Base-by-base conservation (phyloP, 192 early-diverging fungal genomes). In the Kickxella alabastrina region DNA sequence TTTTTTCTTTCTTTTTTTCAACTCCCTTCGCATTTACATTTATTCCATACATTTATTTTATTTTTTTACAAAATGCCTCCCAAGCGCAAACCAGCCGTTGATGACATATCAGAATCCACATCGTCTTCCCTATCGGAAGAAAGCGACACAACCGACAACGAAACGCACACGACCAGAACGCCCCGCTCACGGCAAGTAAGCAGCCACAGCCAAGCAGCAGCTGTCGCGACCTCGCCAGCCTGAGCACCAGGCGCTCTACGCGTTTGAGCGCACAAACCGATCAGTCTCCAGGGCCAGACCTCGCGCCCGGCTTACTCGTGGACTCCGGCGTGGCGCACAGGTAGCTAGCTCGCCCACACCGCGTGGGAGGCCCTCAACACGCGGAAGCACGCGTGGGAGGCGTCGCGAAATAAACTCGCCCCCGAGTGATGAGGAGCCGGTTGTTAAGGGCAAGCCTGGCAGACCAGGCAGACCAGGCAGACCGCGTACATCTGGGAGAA, bases 201-300 rank as follows among this genome's bases (percentile, higher is more conserved):
- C 0, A 39, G 23, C 14, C 64, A 44, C 4, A 50, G 52, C 19
- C 34, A 15, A 7, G 37, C 18, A 38, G 36, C 25, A n/a, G 63
- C 68, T 13, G 56, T 61, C 4, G 61, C 68, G 18, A 49, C 48
- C 27, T n/a, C n/a, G n/a, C n/a, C n/a, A n/a, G n/a, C n/a, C n/a
- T n/a, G n/a, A 71, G 55, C 49, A 71, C 68, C 3, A 39, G 68
- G 27, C 61, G 68, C 36, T 63, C 68, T 12, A 69, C 50, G 32
- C 38, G 67, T 8, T 42, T 69, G 34, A 59, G 49, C 34, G 36
- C 60, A 23, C 44, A 53, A 28, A 32, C 59, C 9, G 67, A 69
- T 32, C 54, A 46, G 24, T 25, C 54, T 1, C 42, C 54, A 12
- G 26, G 26, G 19, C 42, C 63, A 67, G 56, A 10, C 55, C 45